Percentiles rank a stretch among this genome's conserved stretches.
These are phyloP conservation scores for Tylopilus balloui DNA, from an alignment of 768 basidiomycete species.

Conservation along the genomic window DNA sequence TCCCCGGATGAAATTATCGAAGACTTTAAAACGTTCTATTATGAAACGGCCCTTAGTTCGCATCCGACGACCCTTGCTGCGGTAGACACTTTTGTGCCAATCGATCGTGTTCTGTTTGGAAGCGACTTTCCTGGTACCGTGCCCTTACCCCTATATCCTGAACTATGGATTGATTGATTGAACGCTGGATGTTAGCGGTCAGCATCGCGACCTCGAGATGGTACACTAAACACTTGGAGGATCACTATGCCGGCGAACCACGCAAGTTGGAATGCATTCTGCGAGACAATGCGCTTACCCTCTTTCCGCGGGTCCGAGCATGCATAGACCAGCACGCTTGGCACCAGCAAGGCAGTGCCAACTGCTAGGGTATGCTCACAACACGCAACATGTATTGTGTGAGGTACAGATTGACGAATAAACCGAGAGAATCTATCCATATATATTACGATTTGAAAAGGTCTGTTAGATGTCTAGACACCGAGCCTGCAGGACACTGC, in stretches of 20 bases:
- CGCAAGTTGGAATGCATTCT: conserved; percentile 42
- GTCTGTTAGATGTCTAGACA: conserved; percentile 38
- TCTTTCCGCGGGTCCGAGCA: conserved; percentile 43
- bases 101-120: conserved; percentile 60
- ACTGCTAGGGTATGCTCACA: conserved; percentile 1
- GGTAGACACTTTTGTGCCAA: conserved; percentile 46
- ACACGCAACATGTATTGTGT: conserved; percentile 20
- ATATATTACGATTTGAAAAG: conserved; percentile 18
- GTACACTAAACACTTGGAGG: conserved; percentile 54
- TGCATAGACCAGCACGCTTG: not conserved
- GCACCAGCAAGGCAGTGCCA: not conserved
- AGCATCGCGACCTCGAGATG: conserved; percentile 51
- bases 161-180: conserved; percentile 1
- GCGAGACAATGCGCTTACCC: conserved; percentile 45
- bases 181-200: conserved; percentile 42
- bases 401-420: conserved; percentile 26
- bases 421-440: conserved; percentile 23
- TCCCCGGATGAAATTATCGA: conserved; percentile 59
- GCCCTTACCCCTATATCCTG: not conserved
- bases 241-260: conserved; percentile 41
- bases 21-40: conserved; percentile 71
- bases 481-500: conserved; percentile 46
- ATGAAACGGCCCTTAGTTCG: conserved; percentile 65
- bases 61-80: conserved; percentile 48
- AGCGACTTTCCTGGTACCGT: conserved; percentile 70